Base-by-base conservation (phyloP, 768 basidiomycete genomes). In the Rhodosporidiobolus sp. region DNA sequence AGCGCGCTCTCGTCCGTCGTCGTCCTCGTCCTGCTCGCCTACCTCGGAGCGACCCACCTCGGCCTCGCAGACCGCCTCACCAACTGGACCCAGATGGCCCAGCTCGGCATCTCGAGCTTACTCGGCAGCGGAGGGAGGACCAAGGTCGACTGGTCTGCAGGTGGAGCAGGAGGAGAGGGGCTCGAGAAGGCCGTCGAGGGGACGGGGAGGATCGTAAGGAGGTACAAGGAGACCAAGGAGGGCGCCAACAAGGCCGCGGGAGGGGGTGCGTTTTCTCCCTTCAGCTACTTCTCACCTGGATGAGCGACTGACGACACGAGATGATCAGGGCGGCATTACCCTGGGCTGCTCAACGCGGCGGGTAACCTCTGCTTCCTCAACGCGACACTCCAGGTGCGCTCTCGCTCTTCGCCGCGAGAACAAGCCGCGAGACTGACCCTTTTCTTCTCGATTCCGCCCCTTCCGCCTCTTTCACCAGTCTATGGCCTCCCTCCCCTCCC, bases 351-450 rank as follows among this genome's bases (percentile, higher is more conserved):
- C 79, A 97, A 97, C 78, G 89, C 94, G 49, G 94, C 93, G 16
- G 94, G 94, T 19, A 95, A 93, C 63, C 91, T 95, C 75, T 97
- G 95, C 79, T 98, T 96, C 84, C 91, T 97, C 88, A 95, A 98
- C 80, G 94, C 95, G 20, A 93, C 93, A 5, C 83, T 97, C 17
- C 95, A 97, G 86, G 91, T 77, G 6, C 45, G 46, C 26, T 28
- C 30, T 34, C 19, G 20, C n/a, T 30, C 7, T 34, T 20, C n/a
- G 34, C 30, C 54, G 28, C 26, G 52, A 55, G 69, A 64, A 62
- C 43, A 54, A 32, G 26, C 16, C 22, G 11, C 16, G 34, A 19
- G 19, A 30, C 10, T 49, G 14, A 6, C 45, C 34, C 22, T 5
- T 45, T 4, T 43, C 38, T 14, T 43, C 38, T 14, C 38, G 38